A percentile compares a stretch with the other conserved stretches of the same genome.
These are phyloP conservation scores for Kodamaea suecica DNA, from an alignment of 1,139 yeast genomes.

Conservation along the genomic window DNA sequence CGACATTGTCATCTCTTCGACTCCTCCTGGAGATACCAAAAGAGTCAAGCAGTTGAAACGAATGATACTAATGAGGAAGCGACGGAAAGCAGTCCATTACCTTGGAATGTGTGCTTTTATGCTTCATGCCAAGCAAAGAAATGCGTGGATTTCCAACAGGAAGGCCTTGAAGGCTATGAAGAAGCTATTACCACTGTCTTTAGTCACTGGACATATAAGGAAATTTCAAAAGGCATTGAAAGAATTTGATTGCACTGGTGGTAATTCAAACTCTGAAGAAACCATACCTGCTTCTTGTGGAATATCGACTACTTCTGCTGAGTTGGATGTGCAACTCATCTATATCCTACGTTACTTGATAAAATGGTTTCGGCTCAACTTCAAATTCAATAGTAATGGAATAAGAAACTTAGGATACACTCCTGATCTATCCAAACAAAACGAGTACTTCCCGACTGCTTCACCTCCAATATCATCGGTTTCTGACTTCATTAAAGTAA, in stretches of 20 bases:
- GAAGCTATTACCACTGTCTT: constrained; percentile 25
- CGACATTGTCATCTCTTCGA: constrained; percentile 7
- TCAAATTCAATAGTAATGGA: constrained; percentile 33
- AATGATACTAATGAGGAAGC: constrained; percentile 8
- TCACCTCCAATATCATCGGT: constrained; percentile 16
- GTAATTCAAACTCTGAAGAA: not conserved
- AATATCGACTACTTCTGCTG: not conserved
- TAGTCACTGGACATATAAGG: constrained; percentile 20
- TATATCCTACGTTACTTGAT: constrained; percentile 34
- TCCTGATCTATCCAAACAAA: constrained; percentile 14
- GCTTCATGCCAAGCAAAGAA: constrained; percentile 24
- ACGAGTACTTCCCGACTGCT: constrained; percentile 22
- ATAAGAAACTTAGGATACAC: constrained; percentile 33
- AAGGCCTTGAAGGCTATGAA: constrained; percentile 24
- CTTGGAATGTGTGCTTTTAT: constrained; percentile 28
- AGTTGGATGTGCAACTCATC: constrained; percentile 24
- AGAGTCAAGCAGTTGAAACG: constrained; percentile 6
- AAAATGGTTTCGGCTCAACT: constrained; percentile 40
- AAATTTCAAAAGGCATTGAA: constrained; percentile 15
- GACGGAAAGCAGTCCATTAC: constrained; percentile 21
- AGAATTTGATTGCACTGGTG: not conserved
- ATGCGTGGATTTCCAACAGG: constrained; percentile 20
- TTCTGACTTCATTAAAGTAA: constrained; percentile 16
- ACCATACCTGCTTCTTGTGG: not conserved
- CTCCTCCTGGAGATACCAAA: not conserved